These are phyloP conservation scores for Geotrichum carabidarum DNA, from an alignment of 1,139 yeast species.

Conservation along the genomic window DNA sequence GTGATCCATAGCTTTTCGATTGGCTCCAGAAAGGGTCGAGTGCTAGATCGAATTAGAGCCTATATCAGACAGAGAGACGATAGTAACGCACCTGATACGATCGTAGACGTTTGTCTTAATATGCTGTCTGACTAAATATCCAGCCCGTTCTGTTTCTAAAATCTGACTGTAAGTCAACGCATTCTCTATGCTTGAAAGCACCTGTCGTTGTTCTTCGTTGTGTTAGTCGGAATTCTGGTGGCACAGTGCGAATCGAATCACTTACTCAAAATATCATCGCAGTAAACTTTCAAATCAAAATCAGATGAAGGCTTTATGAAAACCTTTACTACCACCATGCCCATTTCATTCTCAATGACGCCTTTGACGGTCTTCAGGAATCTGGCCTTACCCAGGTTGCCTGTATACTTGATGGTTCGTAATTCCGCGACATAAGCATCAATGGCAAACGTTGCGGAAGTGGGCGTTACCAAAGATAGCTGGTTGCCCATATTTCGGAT, in stretches of 20 bases:
- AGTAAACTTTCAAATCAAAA: conserved; percentile 35
- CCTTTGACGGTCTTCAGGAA: conserved; percentile 85
- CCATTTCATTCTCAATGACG: conserved; percentile 43
- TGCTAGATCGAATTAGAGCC: conserved; percentile 37
- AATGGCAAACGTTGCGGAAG: conserved; percentile 86
- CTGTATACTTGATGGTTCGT: conserved; percentile 65
- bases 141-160: conserved; percentile 87
- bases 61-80: background rate
- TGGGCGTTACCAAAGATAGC: conserved; percentile 77
- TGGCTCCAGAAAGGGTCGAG: conserved; percentile 79
- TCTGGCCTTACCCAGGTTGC: conserved; percentile 66
- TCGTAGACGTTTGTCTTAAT: conserved; percentile 77
- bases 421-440: conserved; percentile 84
- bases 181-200: conserved; percentile 48
- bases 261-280: conserved; percentile 25
- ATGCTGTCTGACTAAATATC: conserved; percentile 79
- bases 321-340: conserved; percentile 74
- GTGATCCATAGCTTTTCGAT: conserved; percentile 80
- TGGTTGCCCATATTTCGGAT: conserved; percentile 68
- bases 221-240: conserved; percentile 2
- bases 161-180: conserved; percentile 67
- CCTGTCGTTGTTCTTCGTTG: conserved; percentile 37
- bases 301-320: conserved; percentile 67
- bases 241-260: background rate
- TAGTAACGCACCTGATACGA: conserved; percentile 47